Conservation (phyloP, 2,329 filamentous ascomycete genomes). For the Sclerotinia spermophila region DNA sequence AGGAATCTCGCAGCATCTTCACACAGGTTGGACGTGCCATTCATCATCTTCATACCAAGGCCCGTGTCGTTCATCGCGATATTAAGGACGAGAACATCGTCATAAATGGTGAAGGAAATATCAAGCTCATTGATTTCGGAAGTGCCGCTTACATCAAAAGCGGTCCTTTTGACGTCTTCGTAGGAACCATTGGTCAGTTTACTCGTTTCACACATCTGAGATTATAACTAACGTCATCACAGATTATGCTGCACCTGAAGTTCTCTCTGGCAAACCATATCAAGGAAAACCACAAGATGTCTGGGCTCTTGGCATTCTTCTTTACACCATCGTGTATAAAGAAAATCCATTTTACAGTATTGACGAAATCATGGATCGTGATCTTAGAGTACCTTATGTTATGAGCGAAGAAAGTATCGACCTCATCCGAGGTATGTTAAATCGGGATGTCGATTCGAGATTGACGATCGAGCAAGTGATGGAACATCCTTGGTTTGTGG, state of each 20-base stretch:
- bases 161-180: conserved; percentile 97
- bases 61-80: conserved; percentile 89
- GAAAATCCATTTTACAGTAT: conserved; percentile 99
- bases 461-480: conserved; percentile 86
- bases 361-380: conserved; percentile 98
- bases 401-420: conserved; percentile 92
- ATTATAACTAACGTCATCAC: conserved; percentile 22
- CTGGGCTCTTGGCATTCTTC: conserved; percentile 92
- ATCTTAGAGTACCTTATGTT: conserved; percentile 82
- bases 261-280: conserved; percentile 87
- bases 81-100: conserved; percentile 99
- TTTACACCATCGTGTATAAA: conserved; percentile 99
- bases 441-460: conserved; percentile 79
- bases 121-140: conserved; percentile 97
- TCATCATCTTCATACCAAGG: conserved; percentile 86
- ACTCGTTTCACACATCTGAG: background rate
- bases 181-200: conserved; percentile 87
- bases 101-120: conserved; percentile 87
- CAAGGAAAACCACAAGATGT: conserved; percentile 96
- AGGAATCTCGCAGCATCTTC: conserved; percentile 92
- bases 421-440: conserved; percentile 85
- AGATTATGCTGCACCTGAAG: conserved; percentile 99
- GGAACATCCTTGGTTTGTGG: conserved; percentile 71
- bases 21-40: conserved; percentile 86
- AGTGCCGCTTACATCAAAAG: conserved; percentile 98